A percentile compares a stretch with the other conserved stretches of the same genome.
These are phyloP conservation scores for Chamaecrista fasciculata DNA, from an alignment of 306 rosid genomes.

Conservation along the genomic window DNA sequence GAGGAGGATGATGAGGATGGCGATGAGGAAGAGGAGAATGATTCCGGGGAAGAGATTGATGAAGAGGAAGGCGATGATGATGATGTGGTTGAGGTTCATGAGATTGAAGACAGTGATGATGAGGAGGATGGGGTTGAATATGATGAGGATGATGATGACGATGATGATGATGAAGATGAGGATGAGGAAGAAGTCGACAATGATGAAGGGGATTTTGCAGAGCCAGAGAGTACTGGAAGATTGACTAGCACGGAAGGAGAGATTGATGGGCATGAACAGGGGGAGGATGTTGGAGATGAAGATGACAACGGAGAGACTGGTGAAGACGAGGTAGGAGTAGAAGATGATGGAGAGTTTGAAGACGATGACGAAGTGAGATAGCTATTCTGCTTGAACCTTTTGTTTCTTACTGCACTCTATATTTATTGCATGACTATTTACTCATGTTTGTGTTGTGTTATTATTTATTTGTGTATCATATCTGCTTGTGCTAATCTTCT, in stretches of 20 bases:
- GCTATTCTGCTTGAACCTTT: not conserved
- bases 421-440: not conserved
- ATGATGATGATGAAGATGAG: slow-evolving; percentile 52
- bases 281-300: slow-evolving; percentile 81
- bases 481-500: not conserved
- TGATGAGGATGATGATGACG: slow-evolving; percentile 58
- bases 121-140: slow-evolving; percentile 74
- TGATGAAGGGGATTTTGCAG: slow-evolving; percentile 67
- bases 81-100: slow-evolving; percentile 75
- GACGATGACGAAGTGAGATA: slow-evolving; percentile 85
- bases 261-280: slow-evolving; percentile 92
- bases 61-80: slow-evolving; percentile 82
- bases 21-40: slow-evolving; percentile 69
- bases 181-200: slow-evolving; percentile 87
- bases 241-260: slow-evolving; percentile 76
- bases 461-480: not conserved
- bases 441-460: not conserved
- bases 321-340: slow-evolving; percentile 64
- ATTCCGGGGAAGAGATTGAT: slow-evolving; percentile 77
- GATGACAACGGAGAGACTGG: slow-evolving; percentile 89
- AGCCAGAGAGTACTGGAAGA: slow-evolving; percentile 61
- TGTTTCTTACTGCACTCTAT: not conserved
- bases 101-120: slow-evolving; percentile 58
- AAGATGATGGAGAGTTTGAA: slow-evolving; percentile 62
- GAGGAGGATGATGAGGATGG: slow-evolving; percentile 53